Percentiles rank a stretch among this genome's conserved stretches.
Evolutionary conservation across 176 grass and related monocot species (phyloP).

Genomic region (Aegilops bicornis): DNA sequence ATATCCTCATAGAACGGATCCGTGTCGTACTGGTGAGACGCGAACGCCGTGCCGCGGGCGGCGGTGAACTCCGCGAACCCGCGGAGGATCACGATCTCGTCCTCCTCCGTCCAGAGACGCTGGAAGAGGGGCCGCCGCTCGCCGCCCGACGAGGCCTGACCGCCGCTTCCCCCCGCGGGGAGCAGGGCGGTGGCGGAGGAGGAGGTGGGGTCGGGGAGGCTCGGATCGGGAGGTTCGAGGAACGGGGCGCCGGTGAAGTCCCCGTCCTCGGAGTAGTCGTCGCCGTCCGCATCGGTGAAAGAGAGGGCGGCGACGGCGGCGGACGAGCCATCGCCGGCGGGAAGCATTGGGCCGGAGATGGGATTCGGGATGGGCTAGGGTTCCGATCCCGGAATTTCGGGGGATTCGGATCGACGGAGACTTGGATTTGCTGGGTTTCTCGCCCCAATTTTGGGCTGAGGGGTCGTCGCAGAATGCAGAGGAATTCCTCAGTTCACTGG

Average conservation of each 20-base stretch:
- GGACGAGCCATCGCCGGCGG: conserved; percentile 34
- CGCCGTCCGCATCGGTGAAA: conserved; percentile 41
- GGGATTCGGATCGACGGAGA: conserved; percentile 23
- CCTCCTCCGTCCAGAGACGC: conserved; percentile 96
- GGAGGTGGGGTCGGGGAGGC: conserved; percentile 5
- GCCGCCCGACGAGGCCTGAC: conserved; percentile 36
- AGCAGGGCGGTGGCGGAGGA: conserved; percentile 33
- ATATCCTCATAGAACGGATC: conserved; percentile 98
- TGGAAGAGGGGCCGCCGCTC: conserved; percentile 82
- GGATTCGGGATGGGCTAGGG: conserved; percentile 25
- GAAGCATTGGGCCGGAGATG: conserved; percentile 34
- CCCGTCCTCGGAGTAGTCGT: conserved; percentile 53
- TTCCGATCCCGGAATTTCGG: conserved; percentile 22
- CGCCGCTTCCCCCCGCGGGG: conserved; percentile 21
- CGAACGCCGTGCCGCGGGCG: conserved; percentile 87
- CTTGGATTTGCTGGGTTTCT: conserved; percentile 18
- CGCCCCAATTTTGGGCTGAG: neutral
- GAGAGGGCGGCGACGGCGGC: conserved; percentile 25
- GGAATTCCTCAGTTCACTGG: conserved; percentile 4
- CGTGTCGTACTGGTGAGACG: conserved; percentile 97
- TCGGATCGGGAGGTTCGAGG: conserved; percentile 31
- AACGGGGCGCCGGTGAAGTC: conserved; percentile 41
- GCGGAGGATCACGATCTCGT: conserved; percentile 87
- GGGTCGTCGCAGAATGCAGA: conserved; percentile 17
- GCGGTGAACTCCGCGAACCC: conserved; percentile 91